Evolutionary conservation across 768 basidiomycete species (phyloP), one percentile per base, ranked within the genome.

Genomic region (Podaxis sp.): DNA sequence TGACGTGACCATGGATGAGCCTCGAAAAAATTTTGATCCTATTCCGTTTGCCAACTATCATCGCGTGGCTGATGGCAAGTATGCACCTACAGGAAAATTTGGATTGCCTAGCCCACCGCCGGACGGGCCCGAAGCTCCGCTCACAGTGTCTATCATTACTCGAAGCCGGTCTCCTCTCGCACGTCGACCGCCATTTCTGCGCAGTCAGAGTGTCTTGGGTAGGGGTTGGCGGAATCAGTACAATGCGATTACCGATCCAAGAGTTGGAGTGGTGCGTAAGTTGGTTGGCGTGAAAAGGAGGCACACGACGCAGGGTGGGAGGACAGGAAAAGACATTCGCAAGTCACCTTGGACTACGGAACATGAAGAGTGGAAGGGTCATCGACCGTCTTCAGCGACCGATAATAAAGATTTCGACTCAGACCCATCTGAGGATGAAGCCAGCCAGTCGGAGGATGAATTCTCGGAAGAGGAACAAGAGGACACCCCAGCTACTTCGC

Each of bases 281-380:
- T 70, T 93, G 47, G 84, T 86, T 60, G 89, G 87, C 1, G 81
- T 85, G 28, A 92, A 91, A 74, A 78, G 89, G 63, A 91, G 87
- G 72, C 73, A 69, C 10, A 64, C 68, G n/a, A 72, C 72, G 27
- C 75, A 80, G 62, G 74, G 73, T 3, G 61, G 60, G 18, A 73
- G 77, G 10, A 69, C 70, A 10, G 52, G 54, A 25, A 78, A 74
- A 61, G 50, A 60, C 14, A 18, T 60, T 35, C 37, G 51, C 21
- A 72, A 70, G 60, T 70, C 73, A 10, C 75, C 78, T 13, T 82
- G 85, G 83, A 64, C 72, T 23, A 71, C 77, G 37, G 78, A 80
- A 27, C 72, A 78, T 51, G 78, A 78, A 61, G 79, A 83, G 50
- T 82, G 85, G 85, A 70, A 72, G 42, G 71, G 70, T 36, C 74